Evolutionary conservation across 169 alveolate species (phyloP), one percentile per base, ranked within the genome.

Genomic region (Plasmodium billcollinsi): DNA sequence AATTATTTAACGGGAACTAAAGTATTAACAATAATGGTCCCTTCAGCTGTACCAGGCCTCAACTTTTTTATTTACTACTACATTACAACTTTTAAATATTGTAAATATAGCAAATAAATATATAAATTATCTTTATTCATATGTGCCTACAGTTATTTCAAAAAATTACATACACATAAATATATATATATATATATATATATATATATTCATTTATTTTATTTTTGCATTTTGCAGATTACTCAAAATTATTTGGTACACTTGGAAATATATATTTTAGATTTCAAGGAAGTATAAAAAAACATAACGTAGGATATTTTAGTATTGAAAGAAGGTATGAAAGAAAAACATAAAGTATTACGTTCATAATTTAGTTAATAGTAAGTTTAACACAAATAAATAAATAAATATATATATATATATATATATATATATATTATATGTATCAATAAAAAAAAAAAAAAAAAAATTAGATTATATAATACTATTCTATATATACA

Each of bases 271-370:
- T 78, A 52, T 66, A 50, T 24, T 50, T 78, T 33, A 65, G 54
- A n/a, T 78, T 65, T 47, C 62, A 47, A 14, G 45, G 69, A 12
- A 39, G 47, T 39, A 8, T 63, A 50, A 24, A 18, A 49, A 78
- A 65, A 18, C 49, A 78, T 61, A 66, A 78, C 2, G 89, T 65
- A 3, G 89, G 89, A n/a, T 78, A 78, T 59, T 78, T 78, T 70
- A 65, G 67, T 58, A 65, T 78, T 24, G 26, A 49, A 11, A 20
- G 3, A 45, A 15, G 47, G 47, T 39, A 39, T 39, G 47, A 54
- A 54, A 54, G 20, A 39, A 54, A 54, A 54, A 54, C 15, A 54
- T n/a, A 54, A 54, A 54, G 2, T 54, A 18, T 54, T n/a, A 18
- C 20, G 62, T 15, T 54, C 62, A 54, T 54, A 26, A 2, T 26